phyloP scores from a whole-genome alignment of 306 rosid species.

The Quercus agrifolia region DNA sequence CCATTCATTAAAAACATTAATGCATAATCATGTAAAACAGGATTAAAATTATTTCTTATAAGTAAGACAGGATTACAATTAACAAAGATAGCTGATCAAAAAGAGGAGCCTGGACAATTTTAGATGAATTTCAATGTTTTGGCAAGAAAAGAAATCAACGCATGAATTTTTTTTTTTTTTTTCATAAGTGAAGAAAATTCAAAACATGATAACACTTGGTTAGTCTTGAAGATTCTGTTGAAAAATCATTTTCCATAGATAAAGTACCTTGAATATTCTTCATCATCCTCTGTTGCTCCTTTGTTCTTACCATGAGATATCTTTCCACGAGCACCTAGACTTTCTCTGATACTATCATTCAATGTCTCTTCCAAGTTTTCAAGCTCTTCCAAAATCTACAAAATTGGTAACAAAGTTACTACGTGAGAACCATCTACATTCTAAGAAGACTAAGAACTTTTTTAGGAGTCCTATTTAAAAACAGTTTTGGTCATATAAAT shows the following conservation, averaged over 20 bases:
- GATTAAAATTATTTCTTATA: too few relatives aligned
- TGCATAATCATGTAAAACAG: not conserved
- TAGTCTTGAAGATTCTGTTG: not conserved
- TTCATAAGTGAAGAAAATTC: too few relatives aligned
- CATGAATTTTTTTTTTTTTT: too few relatives aligned
- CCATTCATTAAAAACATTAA: not conserved
- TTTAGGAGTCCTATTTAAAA: not conserved
- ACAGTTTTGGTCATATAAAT: too few relatives aligned
- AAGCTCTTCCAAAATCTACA: conserved; percentile 82
- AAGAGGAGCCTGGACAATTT: not conserved
- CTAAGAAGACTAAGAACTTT: not conserved
- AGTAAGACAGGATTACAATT: not conserved
- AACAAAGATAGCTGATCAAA: not conserved
- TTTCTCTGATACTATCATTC: conserved; percentile 91
- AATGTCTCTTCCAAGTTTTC: conserved; percentile 96
- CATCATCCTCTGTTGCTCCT: conserved; percentile 74
- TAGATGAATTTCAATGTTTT: not conserved
- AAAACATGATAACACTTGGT: not conserved
- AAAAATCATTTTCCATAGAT: not conserved
- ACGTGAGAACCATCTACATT: not conserved
- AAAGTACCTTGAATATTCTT: conserved; percentile 62
- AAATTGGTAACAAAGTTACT: not conserved
- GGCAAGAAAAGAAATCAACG: not conserved
- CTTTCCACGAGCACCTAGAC: conserved; percentile 84
- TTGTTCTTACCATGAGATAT: conserved; percentile 62